Evolutionary conservation across 495 filamentous ascomycete genomes (phyloP).

Genomic region (Mycothermus thermophilus): DNA sequence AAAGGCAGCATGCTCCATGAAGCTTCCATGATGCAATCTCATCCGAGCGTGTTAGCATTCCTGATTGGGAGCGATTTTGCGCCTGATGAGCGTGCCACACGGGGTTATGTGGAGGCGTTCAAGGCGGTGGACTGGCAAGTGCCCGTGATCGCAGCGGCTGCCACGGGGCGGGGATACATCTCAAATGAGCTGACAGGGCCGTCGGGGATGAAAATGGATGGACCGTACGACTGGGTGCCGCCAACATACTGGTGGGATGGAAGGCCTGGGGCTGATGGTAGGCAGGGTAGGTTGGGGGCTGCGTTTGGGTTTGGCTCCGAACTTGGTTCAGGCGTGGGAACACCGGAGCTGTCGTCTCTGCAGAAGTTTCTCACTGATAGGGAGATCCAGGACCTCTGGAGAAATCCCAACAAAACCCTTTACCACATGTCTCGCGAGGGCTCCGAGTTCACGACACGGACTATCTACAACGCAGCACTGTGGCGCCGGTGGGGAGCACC

Average conservation of each 20-base stretch:
- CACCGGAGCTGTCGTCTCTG: constrained; percentile 41
- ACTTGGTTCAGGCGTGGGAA: constrained; percentile 46
- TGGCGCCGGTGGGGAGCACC: constrained; percentile 42
- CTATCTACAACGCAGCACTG: constrained; percentile 42
- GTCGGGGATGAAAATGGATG: constrained; percentile 52
- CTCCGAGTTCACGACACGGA: constrained; percentile 40
- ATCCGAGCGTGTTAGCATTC: constrained; percentile 43
- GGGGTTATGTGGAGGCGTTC: constrained; percentile 37
- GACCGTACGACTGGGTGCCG: constrained; percentile 55
- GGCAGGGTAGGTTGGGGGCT: constrained; percentile 28
- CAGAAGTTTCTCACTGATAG: constrained; percentile 36
- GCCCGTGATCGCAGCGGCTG: constrained; percentile 45
- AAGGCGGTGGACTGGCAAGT: constrained; percentile 39
- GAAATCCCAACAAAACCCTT: constrained; percentile 32
- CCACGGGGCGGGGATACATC: no score
- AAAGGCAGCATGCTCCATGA: constrained; percentile 45
- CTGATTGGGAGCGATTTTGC: constrained; percentile 50
- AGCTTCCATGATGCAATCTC: constrained; percentile 43
- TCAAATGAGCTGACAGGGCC: constrained; percentile 37
- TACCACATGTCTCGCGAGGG: constrained; percentile 47
- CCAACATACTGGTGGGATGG: constrained; percentile 49
- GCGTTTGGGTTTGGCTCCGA: constrained; percentile 53
- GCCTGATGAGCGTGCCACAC: constrained; percentile 43
- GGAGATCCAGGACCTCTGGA: constrained; percentile 44
- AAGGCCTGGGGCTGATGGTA: constrained; percentile 17